Base-by-base conservation (phyloP, 192 early-diverging fungal species). In the Podochytrium sp. region DNA sequence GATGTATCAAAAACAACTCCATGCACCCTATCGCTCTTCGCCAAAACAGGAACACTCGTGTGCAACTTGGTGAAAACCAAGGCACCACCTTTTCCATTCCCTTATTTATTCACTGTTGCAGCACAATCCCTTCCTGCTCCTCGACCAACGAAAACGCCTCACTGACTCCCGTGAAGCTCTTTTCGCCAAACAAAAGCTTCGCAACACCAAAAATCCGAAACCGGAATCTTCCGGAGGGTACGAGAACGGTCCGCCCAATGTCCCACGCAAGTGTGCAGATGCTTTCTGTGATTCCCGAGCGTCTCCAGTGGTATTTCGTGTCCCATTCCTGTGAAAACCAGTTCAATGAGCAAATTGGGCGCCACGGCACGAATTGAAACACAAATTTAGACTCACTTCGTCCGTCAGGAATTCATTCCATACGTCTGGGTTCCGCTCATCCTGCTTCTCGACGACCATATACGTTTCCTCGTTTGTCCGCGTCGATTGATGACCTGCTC, bases 361-460 rank as follows among this genome's bases (percentile, higher is more conserved):
- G 18, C 6, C 43, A 12, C 10, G 20, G 10, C 43, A 47, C 43
- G 20, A 7, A 20, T 47, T 47, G 20, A 47, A 47, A 47, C 20
- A 47, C 7, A 47, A 47, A 20, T 7, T 7, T 0, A 23, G 30
- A 34, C 59, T 38, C 7, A 52, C 63, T 7, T 62, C 77, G 52
- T 85, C 84, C 37, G 75, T 73, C 67, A 83, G 40, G 29, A 83
- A 74, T 2, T 49, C 40, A 33, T 29, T 42, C 84, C 84, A 85
- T 18, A 20, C n/a, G 32, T 30, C 37, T 12, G 12, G n/a, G n/a
- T 42, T 57, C 6, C 43, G 14, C 38, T 18, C 62, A 18, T 64
- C 14, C 42, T 69, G 73, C 50, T 65, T 57, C 59, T 85, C 84
- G 0, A 85, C 78, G 23, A 78, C 76, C 77, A 82, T 80, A 59